Base-by-base conservation (phyloP, 331 rosid genomes). In the Telfairia occidentalis region DNA sequence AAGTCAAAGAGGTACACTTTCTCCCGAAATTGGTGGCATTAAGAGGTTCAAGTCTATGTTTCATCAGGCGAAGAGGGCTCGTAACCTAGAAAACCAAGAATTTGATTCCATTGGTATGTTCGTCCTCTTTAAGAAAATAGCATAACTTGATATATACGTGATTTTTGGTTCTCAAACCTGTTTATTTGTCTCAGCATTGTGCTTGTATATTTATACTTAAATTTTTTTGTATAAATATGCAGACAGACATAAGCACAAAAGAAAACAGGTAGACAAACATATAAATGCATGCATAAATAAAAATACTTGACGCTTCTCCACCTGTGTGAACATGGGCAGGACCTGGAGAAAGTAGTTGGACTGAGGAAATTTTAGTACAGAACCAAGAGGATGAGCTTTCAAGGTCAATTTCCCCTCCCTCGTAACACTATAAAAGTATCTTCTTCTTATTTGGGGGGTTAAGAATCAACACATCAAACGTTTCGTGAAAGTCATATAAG, bases 351-450 rank as follows among this genome's bases (percentile, higher is more conserved):
- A 84, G 80, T 54, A 81, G 76, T 71, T 86, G 88, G 83, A 78
- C 80, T 4, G 84, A 65, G 32, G 96, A 84, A 80, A 81, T 85
- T 82, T 80, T 81, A 78, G 89, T 80, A 60, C 77, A 80, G 81
- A 86, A 74, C 75, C 86, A 76, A 69, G 81, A 78, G 79, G 93
- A 92, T 85, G 97, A 87, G 64, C 84, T 92, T 82, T 84, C 76
- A 32, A 90, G 99, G 97, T 92, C 78, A 54, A 78, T 74, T 72
- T 71, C 58, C 82, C 81, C 71, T 49, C 72, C 61, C 48, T 60
- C 50, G 60, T 63, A 28, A 29, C 45, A 37, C 54, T 34, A 52
- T 10, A 50, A 5, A 71, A 55, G 37, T 50, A 3, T 64, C n/a
- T 64, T 65, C 49, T 42, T 65, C 9, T 65, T 65, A 1, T 21